phyloP scores from a whole-genome alignment of 2,329 filamentous ascomycete genomes.

The Calonectria hawksworthii region DNA sequence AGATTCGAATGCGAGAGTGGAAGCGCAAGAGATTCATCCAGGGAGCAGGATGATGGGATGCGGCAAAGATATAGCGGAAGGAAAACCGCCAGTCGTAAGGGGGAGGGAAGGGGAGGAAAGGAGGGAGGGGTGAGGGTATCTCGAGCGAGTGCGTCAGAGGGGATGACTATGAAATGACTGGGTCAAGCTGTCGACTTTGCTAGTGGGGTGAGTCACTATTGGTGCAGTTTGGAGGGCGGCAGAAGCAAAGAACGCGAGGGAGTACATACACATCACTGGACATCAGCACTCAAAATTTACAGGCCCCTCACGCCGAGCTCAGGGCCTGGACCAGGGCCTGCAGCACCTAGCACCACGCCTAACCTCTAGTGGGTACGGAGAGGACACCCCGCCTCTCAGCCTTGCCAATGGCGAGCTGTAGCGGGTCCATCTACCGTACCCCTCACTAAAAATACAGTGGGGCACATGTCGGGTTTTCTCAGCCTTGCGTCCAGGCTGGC shows the following conservation, averaged over 20 bases:
- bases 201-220: conserved; percentile 24
- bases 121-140: conserved; percentile 31
- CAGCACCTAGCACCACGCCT: conserved; percentile 14
- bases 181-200: conserved; percentile 22
- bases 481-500: conserved; percentile 23
- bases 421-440: conserved; percentile 22
- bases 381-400: conserved; percentile 27
- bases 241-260: not conserved
- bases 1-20: conserved; percentile 46
- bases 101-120: conserved; percentile 28
- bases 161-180: conserved; percentile 34
- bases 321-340: conserved; percentile 11
- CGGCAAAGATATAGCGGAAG: conserved; percentile 23
- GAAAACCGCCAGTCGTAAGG: conserved; percentile 9
- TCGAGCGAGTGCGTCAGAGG: conserved; percentile 21
- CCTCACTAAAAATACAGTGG: conserved; percentile 31
- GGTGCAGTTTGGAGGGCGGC: not conserved
- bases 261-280: conserved; percentile 10
- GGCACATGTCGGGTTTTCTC: conserved; percentile 17
- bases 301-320: conserved; percentile 13
- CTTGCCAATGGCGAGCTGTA: conserved; percentile 21
- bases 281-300: conserved; percentile 20
- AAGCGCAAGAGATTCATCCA: conserved; percentile 55
- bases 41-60: conserved; percentile 24
- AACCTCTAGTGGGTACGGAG: conserved; percentile 17